Evolutionary conservation across 768 basidiomycete genomes (phyloP).

Genomic region (Auricularia cornea): DNA sequence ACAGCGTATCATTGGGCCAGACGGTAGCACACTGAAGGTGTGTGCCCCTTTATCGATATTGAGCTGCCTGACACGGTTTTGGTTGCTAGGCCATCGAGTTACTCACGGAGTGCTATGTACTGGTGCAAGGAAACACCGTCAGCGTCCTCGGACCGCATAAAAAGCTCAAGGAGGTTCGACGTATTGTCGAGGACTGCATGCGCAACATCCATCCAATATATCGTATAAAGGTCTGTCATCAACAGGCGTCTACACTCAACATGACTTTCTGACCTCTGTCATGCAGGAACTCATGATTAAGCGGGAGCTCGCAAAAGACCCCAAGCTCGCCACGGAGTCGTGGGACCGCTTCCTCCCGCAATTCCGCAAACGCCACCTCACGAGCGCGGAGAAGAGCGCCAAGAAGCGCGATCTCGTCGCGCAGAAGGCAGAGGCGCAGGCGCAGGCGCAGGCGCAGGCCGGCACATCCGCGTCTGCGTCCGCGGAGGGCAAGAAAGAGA

Average conservation of each 20-base stretch:
- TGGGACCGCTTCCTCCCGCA: slow-evolving; percentile 98
- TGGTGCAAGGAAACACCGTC: slow-evolving; percentile 97
- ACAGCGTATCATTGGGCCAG: slow-evolving; percentile 94
- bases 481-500: slow-evolving; percentile 28
- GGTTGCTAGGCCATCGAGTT: slow-evolving; percentile 81
- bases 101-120: slow-evolving; percentile 90
- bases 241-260: slow-evolving; percentile 1
- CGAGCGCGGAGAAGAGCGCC: slow-evolving; percentile 86
- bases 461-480: background rate
- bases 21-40: slow-evolving; percentile 95
- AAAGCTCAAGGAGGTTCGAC: slow-evolving; percentile 87
- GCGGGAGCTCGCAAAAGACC: slow-evolving; percentile 95
- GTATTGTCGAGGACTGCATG: slow-evolving; percentile 99
- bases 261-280: background rate
- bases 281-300: slow-evolving; percentile 99
- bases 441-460: slow-evolving; percentile 42
- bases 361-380: slow-evolving; percentile 89
- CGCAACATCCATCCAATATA: slow-evolving; percentile 99
- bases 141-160: slow-evolving; percentile 97
- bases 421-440: slow-evolving; percentile 53
- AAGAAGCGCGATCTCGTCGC: slow-evolving; percentile 73
- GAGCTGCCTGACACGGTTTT: background rate
- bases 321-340: slow-evolving; percentile 83
- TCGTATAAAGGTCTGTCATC: slow-evolving; percentile 72
- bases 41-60: slow-evolving; percentile 12